Evolutionary conservation across 1,139 yeast species (phyloP).

Genomic region (Zygosaccharomyces sapae): DNA sequence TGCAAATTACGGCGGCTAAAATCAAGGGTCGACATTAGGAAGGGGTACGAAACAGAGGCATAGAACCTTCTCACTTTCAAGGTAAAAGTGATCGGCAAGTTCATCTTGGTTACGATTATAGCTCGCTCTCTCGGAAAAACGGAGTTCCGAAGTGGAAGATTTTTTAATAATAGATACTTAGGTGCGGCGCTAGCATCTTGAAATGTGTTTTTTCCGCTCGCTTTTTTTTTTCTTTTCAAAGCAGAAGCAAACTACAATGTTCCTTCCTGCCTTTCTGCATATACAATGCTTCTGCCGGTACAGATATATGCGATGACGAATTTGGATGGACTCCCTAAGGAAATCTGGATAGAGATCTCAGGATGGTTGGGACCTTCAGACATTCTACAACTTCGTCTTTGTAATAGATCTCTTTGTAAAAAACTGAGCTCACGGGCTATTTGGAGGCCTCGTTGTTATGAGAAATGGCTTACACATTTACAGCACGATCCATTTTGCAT

Average conservation of each 20-base stretch:
- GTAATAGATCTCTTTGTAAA: slow-evolving; percentile 15
- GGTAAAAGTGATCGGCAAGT: too few relatives aligned
- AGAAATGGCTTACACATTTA: slow-evolving; percentile 17
- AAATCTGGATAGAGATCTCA: slow-evolving; percentile 20
- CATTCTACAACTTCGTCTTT: slow-evolving; percentile 15
- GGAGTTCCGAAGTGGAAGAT: too few relatives aligned
- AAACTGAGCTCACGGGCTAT: slow-evolving; percentile 15
- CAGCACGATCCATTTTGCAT: slow-evolving; percentile 9
- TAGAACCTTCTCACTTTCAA: too few relatives aligned
- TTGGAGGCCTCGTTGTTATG: slow-evolving; percentile 18
- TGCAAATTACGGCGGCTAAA: too few relatives aligned
- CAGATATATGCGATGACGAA: not conserved
- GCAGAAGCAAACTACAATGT: not conserved
- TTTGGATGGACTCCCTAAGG: slow-evolving; percentile 13
- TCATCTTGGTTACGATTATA: too few relatives aligned
- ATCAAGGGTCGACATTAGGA: too few relatives aligned
- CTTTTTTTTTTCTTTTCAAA: not conserved
- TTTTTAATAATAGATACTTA: too few relatives aligned
- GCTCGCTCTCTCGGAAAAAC: too few relatives aligned
- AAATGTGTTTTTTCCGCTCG: too few relatives aligned
- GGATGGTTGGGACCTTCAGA: slow-evolving; percentile 14
- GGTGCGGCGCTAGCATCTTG: too few relatives aligned
- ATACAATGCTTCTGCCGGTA: not conserved
- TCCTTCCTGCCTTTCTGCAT: not conserved
- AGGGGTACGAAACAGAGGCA: too few relatives aligned